Percentiles rank a stretch among this genome's conserved stretches.
These are phyloP conservation scores for Pseudopithomyces chartarum DNA, from an alignment of 2,329 filamentous ascomycete genomes.

Conservation along the genomic window DNA sequence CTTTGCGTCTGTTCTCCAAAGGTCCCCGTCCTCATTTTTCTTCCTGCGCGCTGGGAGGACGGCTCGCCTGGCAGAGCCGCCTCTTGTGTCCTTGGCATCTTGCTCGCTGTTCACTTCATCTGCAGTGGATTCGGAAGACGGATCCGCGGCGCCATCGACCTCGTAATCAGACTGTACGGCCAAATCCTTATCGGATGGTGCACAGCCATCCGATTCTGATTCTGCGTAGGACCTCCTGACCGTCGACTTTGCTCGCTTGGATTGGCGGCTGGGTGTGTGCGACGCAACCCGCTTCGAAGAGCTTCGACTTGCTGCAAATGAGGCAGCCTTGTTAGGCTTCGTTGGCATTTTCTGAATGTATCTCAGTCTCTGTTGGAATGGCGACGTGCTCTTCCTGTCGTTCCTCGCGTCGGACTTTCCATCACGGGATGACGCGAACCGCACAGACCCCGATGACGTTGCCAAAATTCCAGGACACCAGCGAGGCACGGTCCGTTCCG, in stretches of 20 bases:
- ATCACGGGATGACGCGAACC: neutral
- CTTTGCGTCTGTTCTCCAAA: constrained; percentile 63
- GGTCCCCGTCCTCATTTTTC: constrained; percentile 50
- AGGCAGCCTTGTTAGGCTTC: constrained; percentile 25
- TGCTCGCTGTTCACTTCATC: constrained; percentile 38
- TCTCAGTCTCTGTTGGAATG: neutral
- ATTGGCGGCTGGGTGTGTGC: constrained; percentile 37
- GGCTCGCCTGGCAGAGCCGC: constrained; percentile 23
- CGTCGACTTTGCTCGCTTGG: constrained; percentile 41
- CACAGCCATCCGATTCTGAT: constrained; percentile 29
- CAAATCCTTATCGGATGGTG: constrained; percentile 39
- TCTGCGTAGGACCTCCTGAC: constrained; percentile 43
- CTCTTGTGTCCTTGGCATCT: constrained; percentile 33
- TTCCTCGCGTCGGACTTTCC: neutral
- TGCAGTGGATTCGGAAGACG: constrained; percentile 36
- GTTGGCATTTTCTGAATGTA: constrained; percentile 30
- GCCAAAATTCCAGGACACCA: neutral
- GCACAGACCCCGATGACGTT: constrained; percentile 13
- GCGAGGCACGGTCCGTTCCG: constrained; percentile 10
- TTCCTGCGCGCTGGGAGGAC: constrained; percentile 28
- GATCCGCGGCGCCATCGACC: constrained; percentile 37
- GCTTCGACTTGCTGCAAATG: constrained; percentile 27
- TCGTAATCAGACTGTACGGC: constrained; percentile 49
- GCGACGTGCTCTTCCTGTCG: neutral
- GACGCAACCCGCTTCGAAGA: constrained; percentile 43